Conservation (phyloP, 371 early-diverging fungal genomes). For the Mortierella polycephala region DNA sequence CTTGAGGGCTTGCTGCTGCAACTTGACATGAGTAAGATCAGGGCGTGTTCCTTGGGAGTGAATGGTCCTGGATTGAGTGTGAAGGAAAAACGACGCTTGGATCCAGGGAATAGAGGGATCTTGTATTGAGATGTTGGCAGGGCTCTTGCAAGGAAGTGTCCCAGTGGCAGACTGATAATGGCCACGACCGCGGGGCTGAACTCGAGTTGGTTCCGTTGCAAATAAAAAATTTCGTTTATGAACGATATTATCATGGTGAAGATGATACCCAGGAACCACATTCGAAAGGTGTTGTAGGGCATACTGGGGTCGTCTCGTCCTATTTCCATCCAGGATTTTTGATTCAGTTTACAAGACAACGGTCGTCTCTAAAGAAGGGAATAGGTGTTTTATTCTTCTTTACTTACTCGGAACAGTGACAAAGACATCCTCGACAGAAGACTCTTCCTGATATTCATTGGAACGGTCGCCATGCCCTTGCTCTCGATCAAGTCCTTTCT, state of each 20-base stretch:
- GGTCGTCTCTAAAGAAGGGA: slow-evolving; percentile 36
- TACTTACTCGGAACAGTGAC: slow-evolving; percentile 66
- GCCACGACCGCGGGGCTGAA: slow-evolving; percentile 64
- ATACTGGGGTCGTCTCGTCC: slow-evolving; percentile 64
- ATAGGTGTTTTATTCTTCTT: background rate
- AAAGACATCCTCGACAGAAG: slow-evolving; percentile 76
- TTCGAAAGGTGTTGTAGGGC: slow-evolving; percentile 79
- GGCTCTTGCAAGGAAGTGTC: slow-evolving; percentile 65
- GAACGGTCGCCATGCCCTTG: too few species aligned
- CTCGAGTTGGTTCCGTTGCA: slow-evolving; percentile 64
- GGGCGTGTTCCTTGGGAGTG: slow-evolving; percentile 85
- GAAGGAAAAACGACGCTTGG: slow-evolving; percentile 30
- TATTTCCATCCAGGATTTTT: too few species aligned
- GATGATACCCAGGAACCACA: slow-evolving; percentile 71
- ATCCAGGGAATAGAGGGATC: slow-evolving; percentile 13
- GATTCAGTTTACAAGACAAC: too few species aligned
- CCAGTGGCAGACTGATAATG: slow-evolving; percentile 68
- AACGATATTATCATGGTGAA: slow-evolving; percentile 65
- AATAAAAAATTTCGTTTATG: slow-evolving; percentile 80
- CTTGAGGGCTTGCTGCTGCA: slow-evolving; percentile 62
- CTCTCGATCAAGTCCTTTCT: too few species aligned
- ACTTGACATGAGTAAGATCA: slow-evolving; percentile 70
- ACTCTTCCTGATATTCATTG: slow-evolving; percentile 57
- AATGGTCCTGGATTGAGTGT: slow-evolving; percentile 86
- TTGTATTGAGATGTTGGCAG: slow-evolving; percentile 56